phyloP scores from a whole-genome alignment of 306 rosid genomes.

The Senna siamea region DNA sequence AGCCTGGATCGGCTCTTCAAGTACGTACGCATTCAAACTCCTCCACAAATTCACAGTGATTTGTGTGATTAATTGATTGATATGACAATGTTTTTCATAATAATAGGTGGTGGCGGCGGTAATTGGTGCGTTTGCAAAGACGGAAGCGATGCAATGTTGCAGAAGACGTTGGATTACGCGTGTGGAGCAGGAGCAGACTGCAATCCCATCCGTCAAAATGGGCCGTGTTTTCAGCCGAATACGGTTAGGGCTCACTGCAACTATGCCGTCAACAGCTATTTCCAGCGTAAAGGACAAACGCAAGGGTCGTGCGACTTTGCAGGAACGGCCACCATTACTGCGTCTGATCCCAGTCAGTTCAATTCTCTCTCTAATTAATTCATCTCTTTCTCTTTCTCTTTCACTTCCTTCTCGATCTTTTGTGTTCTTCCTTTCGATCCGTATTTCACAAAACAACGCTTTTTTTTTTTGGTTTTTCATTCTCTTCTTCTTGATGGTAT shows the following conservation, averaged over 20 bases:
- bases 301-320: slow-evolving; percentile 70
- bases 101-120: slow-evolving; percentile 62
- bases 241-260: slow-evolving; percentile 69
- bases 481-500: too few relatives aligned
- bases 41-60: too few relatives aligned
- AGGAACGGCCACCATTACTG: slow-evolving; percentile 52
- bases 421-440: too few relatives aligned
- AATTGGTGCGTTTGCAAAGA: slow-evolving; percentile 82
- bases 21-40: too few relatives aligned
- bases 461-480: too few relatives aligned
- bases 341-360: slow-evolving; percentile 72
- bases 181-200: slow-evolving; percentile 98
- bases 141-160: slow-evolving; percentile 58
- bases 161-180: slow-evolving; percentile 78
- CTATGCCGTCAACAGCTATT: slow-evolving; percentile 81
- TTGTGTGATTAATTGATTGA: too few relatives aligned
- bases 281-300: slow-evolving; percentile 68
- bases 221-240: slow-evolving; percentile 69
- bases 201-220: slow-evolving; percentile 56
- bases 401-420: too few relatives aligned
- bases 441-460: too few relatives aligned
- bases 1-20: too few relatives aligned
- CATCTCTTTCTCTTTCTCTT: not conserved
- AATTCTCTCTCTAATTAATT: too few relatives aligned
- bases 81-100: too few relatives aligned